Conservation (phyloP, 2,329 filamentous ascomycete genomes). For the Cryphonectria nitschkei region DNA sequence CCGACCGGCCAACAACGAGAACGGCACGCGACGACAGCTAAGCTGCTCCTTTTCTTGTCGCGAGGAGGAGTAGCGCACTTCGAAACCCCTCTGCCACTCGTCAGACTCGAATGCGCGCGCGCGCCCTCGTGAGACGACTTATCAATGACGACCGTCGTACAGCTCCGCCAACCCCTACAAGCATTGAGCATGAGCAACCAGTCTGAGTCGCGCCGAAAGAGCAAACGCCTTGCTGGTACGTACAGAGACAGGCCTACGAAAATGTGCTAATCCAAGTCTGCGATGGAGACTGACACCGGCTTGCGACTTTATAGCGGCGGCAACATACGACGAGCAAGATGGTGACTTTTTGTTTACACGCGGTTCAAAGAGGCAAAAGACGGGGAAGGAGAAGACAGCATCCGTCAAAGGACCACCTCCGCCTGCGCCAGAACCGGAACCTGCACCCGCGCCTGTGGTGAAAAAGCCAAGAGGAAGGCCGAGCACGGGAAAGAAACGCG, state of each 20-base stretch:
- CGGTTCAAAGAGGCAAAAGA: constrained; percentile 67
- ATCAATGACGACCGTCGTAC: constrained; percentile 74
- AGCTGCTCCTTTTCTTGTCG: background rate
- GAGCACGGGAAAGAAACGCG: constrained; percentile 40
- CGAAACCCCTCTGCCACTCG: background rate
- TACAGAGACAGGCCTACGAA: background rate
- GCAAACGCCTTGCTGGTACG: constrained; percentile 66
- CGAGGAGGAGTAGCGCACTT: background rate
- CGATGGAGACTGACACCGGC: constrained; percentile 4
- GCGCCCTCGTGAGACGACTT: constrained; percentile 31
- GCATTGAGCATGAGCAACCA: constrained; percentile 70
- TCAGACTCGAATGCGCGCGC: constrained; percentile 21
- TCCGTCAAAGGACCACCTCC: constrained; percentile 35
- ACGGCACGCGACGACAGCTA: constrained; percentile 12
- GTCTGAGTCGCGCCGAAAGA: constrained; percentile 59
- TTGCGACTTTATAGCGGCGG: constrained; percentile 31
- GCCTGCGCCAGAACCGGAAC: constrained; percentile 45
- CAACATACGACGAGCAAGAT: constrained; percentile 71
- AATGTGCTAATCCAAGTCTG: background rate
- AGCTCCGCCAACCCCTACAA: constrained; percentile 66
- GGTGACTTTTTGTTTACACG: constrained; percentile 78
- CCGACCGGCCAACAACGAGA: constrained; percentile 5
- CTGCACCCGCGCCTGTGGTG: constrained; percentile 44
- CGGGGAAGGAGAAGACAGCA: constrained; percentile 45
- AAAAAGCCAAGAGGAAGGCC: constrained; percentile 47